Conservation (phyloP, 1,284 basidiomycete genomes). For the Malassezia obtusa region DNA sequence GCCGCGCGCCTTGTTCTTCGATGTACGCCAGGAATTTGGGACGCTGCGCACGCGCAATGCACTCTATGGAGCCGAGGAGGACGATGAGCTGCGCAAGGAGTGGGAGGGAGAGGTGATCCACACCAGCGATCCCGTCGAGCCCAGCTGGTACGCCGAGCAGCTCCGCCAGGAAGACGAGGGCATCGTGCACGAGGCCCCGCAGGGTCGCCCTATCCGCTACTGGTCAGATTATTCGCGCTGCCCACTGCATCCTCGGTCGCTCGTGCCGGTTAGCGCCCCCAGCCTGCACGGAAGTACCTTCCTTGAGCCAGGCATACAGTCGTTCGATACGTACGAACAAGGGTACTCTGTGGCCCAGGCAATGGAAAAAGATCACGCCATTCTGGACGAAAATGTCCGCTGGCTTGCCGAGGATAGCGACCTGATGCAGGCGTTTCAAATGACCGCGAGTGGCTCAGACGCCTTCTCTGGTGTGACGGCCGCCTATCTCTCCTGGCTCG, state of each 20-base stretch:
- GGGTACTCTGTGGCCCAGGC: constrained; percentile 20
- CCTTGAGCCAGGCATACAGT: background rate
- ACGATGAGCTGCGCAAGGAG: background rate
- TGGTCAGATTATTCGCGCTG: constrained; percentile 39
- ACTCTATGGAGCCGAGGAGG: constrained; percentile 20
- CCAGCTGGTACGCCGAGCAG: background rate
- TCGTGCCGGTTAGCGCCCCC: constrained; percentile 23
- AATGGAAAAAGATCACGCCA: constrained; percentile 28
- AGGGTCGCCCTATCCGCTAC: constrained; percentile 18
- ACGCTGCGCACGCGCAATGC: constrained; percentile 24
- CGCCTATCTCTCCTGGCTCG: constrained; percentile 25
- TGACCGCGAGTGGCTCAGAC: constrained; percentile 29
- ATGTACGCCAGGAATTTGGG: constrained; percentile 35
- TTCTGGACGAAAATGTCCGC: constrained; percentile 33
- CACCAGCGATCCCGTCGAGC: background rate
- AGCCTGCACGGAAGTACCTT: constrained; percentile 10
- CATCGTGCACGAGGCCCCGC: background rate
- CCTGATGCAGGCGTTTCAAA: constrained; percentile 33
- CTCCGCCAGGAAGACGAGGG: constrained; percentile 3
- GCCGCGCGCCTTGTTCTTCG: constrained; percentile 36
- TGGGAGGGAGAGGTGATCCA: background rate
- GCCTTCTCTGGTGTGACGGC: constrained; percentile 30
- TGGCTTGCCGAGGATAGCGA: constrained; percentile 43
- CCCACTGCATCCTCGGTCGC: constrained; percentile 31
- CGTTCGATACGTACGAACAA: constrained; percentile 28